Percentiles rank a stretch among this genome's conserved stretches.
These are phyloP conservation scores for Mycena maculata DNA, from an alignment of 768 basidiomycete species.

Conservation along the genomic window DNA sequence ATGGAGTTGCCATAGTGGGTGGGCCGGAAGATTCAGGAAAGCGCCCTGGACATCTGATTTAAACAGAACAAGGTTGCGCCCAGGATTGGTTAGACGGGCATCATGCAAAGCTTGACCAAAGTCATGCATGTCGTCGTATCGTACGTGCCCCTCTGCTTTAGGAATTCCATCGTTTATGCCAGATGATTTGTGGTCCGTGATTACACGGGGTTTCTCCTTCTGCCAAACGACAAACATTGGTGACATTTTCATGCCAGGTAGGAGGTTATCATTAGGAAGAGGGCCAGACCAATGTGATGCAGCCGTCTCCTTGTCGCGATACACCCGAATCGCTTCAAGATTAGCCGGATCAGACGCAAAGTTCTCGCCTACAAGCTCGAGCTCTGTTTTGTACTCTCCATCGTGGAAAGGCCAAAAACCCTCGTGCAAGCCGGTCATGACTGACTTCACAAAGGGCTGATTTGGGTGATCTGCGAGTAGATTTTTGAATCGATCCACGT, in stretches of 20 bases:
- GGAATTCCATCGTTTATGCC: conserved; percentile 38
- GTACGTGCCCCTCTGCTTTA: conserved; percentile 34
- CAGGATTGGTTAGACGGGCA: conserved; percentile 7
- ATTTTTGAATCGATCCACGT: conserved; percentile 38
- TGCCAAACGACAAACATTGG: conserved; percentile 45
- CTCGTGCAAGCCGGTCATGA: conserved; percentile 36
- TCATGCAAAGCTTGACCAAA: conserved; percentile 35
- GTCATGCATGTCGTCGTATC: conserved; percentile 39
- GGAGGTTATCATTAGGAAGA: conserved; percentile 24
- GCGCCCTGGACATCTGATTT: conserved; percentile 46
- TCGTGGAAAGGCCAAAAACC: conserved; percentile 49
- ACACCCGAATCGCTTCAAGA: conserved; percentile 27
- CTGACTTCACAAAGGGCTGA: conserved; percentile 42
- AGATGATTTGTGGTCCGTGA: conserved; percentile 43
- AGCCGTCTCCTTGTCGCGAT: conserved; percentile 34
- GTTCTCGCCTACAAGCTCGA: conserved; percentile 19
- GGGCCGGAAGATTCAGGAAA: conserved; percentile 45
- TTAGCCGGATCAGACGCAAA: conserved; percentile 27
- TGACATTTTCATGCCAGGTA: conserved; percentile 42
- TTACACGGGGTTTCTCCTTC: conserved; percentile 39
- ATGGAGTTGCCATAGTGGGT: conserved; percentile 49
- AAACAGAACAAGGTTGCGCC: conserved; percentile 30
- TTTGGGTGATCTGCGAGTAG: conserved; percentile 44
- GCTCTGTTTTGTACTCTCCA: conserved; percentile 34
- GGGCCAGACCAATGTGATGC: conserved; percentile 34